Evolutionary conservation across 139 green algal genomes (phyloP).

Genomic region (Volvox africanus): DNA sequence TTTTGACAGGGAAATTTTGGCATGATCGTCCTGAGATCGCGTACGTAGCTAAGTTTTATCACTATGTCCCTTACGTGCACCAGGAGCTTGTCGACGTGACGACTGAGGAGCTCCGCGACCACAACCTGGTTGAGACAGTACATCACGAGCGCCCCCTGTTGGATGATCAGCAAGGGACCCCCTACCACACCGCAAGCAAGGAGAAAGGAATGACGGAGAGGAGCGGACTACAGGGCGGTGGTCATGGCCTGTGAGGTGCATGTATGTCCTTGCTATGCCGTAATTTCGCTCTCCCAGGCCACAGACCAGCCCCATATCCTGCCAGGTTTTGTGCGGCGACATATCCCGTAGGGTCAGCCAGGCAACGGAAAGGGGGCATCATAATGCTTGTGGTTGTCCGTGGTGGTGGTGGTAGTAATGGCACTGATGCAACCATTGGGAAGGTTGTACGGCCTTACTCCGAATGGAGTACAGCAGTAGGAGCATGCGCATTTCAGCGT

Average conservation of each 20-base stretch:
- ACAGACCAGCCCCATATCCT: too few species aligned
- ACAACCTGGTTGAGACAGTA: slow-evolving; percentile 33
- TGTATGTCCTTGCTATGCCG: not conserved
- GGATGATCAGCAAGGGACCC: slow-evolving; percentile 43
- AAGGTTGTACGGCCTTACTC: too few species aligned
- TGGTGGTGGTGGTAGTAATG: too few species aligned
- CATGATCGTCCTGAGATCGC: not conserved
- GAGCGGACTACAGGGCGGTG: not conserved
- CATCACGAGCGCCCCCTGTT: not conserved
- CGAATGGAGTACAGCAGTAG: too few species aligned
- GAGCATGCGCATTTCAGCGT: too few species aligned
- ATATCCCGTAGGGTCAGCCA: not conserved
- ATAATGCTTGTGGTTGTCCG: too few species aligned
- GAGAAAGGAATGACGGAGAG: not conserved
- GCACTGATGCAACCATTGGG: too few species aligned
- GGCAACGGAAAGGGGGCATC: not conserved
- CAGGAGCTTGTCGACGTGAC: slow-evolving; percentile 39
- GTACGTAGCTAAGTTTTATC: not conserved
- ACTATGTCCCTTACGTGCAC: not conserved
- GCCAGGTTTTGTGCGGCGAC: not conserved
- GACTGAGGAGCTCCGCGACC: slow-evolving; percentile 15
- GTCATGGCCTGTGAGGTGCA: not conserved
- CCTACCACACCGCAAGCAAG: slow-evolving; percentile 35
- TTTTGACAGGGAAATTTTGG: not conserved
- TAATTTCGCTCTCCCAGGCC: not conserved